These are phyloP conservation scores for Claviceps africana DNA, from an alignment of 2,329 filamentous ascomycete species.

Conservation along the genomic window DNA sequence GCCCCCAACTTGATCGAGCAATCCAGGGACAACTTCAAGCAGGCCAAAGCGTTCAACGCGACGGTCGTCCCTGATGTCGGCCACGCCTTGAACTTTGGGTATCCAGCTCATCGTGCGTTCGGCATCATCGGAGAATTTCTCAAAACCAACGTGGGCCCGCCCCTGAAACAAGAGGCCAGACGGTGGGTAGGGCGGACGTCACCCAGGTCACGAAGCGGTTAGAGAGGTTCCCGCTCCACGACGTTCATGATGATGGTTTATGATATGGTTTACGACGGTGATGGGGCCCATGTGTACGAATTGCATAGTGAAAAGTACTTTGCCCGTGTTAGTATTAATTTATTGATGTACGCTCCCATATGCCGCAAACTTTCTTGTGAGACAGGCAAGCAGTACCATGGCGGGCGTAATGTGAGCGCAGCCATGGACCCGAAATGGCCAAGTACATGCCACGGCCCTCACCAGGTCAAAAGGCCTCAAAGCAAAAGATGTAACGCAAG, in stretches of 20 bases:
- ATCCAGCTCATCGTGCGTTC: slow-evolving; percentile 20
- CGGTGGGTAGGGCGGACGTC: not conserved
- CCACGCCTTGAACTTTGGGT: slow-evolving; percentile 36
- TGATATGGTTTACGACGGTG: not conserved
- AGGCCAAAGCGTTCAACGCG: slow-evolving; percentile 34
- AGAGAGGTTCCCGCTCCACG: not conserved
- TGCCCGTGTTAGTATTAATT: too few species aligned
- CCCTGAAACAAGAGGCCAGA: not conserved
- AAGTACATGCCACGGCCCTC: too few species aligned
- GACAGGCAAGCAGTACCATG: too few species aligned
- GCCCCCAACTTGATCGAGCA: slow-evolving; percentile 28
- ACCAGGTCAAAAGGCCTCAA: too few species aligned
- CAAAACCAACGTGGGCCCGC: not conserved
- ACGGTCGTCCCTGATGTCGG: slow-evolving; percentile 38
- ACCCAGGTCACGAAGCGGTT: not conserved
- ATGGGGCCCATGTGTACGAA: too few species aligned
- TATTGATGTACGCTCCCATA: too few species aligned
- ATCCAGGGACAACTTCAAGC: slow-evolving; percentile 27
- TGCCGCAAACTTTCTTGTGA: too few species aligned
- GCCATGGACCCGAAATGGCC: too few species aligned
- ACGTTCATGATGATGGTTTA: not conserved
- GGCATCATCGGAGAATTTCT: slow-evolving; percentile 23
- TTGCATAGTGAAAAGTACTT: too few species aligned
- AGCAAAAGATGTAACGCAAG: too few species aligned
- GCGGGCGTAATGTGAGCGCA: too few species aligned